Base-by-base conservation (phyloP, 2,329 filamentous ascomycete genomes). In the Xylariaceae sp. region DNA sequence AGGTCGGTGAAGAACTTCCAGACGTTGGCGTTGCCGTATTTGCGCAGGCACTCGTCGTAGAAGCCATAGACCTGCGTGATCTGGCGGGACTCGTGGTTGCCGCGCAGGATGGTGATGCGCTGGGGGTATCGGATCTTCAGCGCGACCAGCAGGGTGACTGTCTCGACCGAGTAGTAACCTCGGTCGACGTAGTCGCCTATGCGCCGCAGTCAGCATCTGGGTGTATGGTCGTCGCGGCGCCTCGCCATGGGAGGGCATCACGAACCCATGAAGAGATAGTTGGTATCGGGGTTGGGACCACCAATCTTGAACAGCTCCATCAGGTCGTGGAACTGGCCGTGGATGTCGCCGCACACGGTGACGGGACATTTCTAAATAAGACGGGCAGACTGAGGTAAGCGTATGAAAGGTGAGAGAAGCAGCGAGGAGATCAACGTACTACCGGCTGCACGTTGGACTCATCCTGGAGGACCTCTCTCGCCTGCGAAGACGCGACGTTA, bases 251-350 rank as follows among this genome's bases (percentile, higher is more conserved):
- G 19, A 11, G 19, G 10, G 29, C 21, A 31, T 17, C 17, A 45
- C 78, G 57, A 67, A 92, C 87, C 89, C 88, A 98, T 96, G 70
- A 96, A 96, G 47, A 96, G 81, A 65, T 96, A 96, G 70, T 96
- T 96, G 57, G 92, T 96, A 64, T 98, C 92, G 47, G 92, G 92
- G 59, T 94, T 95, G 40, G 89, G 88, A 35, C 92, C 92, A 50
- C 92, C 92, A 61, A 98, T 96, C 69, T 94, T 93, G 76, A 98
- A 98, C 34, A 98, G 78, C 68, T 98, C 92, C 88, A 98, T 96
- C 62, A 98, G 67, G 58, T 98, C 92, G 64, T 96, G 90, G 62
- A 96, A 96, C 65, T 98, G 92, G 48, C 92, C 92, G 64, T 98
- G 92, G 59, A 98, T 98, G 65, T 98, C 92, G 60, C 92, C 92